These are phyloP conservation scores for Colletotrichum filicis DNA, from an alignment of 2,329 filamentous ascomycete genomes.

Conservation along the genomic window DNA sequence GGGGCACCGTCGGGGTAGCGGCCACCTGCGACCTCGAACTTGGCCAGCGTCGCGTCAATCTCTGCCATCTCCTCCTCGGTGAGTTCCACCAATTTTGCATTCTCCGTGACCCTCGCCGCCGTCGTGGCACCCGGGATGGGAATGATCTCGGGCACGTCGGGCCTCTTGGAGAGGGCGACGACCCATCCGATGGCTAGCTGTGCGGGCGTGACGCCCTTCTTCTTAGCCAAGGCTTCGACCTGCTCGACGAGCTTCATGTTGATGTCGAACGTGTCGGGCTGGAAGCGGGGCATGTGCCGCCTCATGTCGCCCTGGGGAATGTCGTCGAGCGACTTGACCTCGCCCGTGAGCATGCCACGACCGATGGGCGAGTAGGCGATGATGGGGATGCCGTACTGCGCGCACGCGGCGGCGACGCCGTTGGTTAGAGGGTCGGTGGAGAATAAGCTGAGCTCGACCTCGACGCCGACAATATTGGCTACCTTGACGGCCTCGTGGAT, in stretches of 20 bases:
- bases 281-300: slow-evolving; percentile 66
- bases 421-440: slow-evolving; percentile 59
- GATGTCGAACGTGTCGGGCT: slow-evolving; percentile 69
- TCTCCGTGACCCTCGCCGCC: slow-evolving; percentile 68
- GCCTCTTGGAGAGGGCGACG: slow-evolving; percentile 56
- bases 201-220: slow-evolving; percentile 68
- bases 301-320: slow-evolving; percentile 63
- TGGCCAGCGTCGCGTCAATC: slow-evolving; percentile 60
- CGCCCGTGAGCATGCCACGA: slow-evolving; percentile 64
- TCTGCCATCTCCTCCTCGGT: slow-evolving; percentile 60
- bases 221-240: slow-evolving; percentile 66
- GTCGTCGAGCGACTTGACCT: slow-evolving; percentile 64
- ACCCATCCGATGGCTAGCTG: slow-evolving; percentile 78
- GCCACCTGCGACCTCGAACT: slow-evolving; percentile 58
- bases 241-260: slow-evolving; percentile 72
- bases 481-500: slow-evolving; percentile 59
- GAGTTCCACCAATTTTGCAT: slow-evolving; percentile 61
- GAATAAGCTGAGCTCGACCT: slow-evolving; percentile 66
- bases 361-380: slow-evolving; percentile 80
- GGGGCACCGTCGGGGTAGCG: slow-evolving; percentile 56
- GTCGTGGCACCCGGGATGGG: slow-evolving; percentile 75
- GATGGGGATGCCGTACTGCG: slow-evolving; percentile 74
- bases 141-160: slow-evolving; percentile 68
- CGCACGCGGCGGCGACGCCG: slow-evolving; percentile 65
- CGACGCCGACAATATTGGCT: slow-evolving; percentile 58